Evolutionary conservation across 495 filamentous ascomycete genomes (phyloP).

Genomic region (Penicillium desertorum): DNA sequence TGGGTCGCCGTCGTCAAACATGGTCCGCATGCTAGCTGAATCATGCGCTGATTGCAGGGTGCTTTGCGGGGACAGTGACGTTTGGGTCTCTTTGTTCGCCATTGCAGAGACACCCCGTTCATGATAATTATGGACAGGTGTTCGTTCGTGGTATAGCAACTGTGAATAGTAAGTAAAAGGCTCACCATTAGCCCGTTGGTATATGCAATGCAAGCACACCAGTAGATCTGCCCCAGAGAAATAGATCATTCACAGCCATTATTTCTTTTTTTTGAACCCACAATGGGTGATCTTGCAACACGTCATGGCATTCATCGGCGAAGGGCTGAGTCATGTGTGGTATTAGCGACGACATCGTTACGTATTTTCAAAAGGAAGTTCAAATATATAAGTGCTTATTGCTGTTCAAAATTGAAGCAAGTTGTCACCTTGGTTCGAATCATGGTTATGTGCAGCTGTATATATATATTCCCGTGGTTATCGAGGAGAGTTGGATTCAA

Average conservation of each 20-base stretch:
- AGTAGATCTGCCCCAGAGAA: background rate
- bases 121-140: background rate
- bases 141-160: background rate
- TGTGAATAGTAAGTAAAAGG: background rate
- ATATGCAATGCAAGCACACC: background rate
- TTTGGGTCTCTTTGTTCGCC: constrained; percentile 1
- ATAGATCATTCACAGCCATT: background rate
- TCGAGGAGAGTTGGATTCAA: background rate
- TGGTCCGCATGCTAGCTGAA: background rate
- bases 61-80: background rate
- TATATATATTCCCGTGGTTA: background rate
- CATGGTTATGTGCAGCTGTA: too few species aligned
- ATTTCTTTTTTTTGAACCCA: background rate
- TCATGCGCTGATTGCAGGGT: background rate
- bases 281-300: background rate
- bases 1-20: background rate
- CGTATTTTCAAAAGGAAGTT: background rate
- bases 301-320: constrained; percentile 3
- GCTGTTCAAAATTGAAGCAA: background rate
- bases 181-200: background rate
- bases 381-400: too few species aligned
- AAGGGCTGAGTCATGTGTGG: background rate
- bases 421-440: too few species aligned
- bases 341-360: constrained; percentile 1
- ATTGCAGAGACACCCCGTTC: background rate